Percentiles rank a stretch among this genome's conserved stretches.
These are phyloP conservation scores for Gossypium arboreum DNA, from an alignment of 345 rosid species.

Conservation along the genomic window DNA sequence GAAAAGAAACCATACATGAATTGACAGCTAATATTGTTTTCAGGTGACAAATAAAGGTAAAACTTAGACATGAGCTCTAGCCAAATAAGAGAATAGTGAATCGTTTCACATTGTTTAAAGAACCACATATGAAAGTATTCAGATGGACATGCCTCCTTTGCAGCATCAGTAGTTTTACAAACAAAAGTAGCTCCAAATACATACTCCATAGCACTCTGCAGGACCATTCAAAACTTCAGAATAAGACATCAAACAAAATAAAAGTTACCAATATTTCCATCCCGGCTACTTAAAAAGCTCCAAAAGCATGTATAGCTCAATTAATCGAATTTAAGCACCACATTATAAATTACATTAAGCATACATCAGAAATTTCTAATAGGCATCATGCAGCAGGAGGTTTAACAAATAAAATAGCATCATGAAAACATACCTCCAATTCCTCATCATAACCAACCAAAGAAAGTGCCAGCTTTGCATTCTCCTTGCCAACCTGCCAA, in stretches of 20 bases:
- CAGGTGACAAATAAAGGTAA: background rate
- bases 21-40: background rate
- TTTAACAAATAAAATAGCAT: conserved; percentile 16
- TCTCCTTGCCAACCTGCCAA: conserved; percentile 84
- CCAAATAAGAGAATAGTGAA: background rate
- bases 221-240: conserved; percentile 19
- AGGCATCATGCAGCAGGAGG: background rate
- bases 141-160: conserved; percentile 62
- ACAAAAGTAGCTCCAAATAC: conserved; percentile 94
- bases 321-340: background rate
- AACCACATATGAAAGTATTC: background rate
- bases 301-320: background rate
- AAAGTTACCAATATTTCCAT: conserved; percentile 4
- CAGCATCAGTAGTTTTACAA: conserved; percentile 79
- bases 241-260: conserved; percentile 6
- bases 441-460: conserved; percentile 77
- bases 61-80: background rate
- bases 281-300: background rate
- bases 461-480: conserved; percentile 88
- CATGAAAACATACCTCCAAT: conserved; percentile 47
- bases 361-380: background rate
- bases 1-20: background rate
- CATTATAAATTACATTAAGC: no score
- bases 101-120: conserved; percentile 7
- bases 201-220: conserved; percentile 92